Evolutionary conservation across 2,329 filamentous ascomycete species (phyloP), one percentile per base, ranked within the genome.

Genomic region (Fusarium beomiforme): DNA sequence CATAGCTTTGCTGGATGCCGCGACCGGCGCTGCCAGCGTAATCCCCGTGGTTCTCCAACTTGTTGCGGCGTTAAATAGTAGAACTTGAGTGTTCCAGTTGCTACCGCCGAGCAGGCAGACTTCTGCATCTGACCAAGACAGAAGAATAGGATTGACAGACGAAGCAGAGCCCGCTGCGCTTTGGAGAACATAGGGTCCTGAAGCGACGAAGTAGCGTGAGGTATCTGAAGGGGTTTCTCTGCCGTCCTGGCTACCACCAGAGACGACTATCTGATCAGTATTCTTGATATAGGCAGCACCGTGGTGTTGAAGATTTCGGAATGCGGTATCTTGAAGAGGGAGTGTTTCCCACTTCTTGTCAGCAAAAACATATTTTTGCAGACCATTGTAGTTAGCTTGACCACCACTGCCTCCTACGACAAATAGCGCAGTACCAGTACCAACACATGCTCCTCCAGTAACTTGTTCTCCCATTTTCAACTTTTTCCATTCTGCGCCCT

Each of bases 371-470:
- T 83, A 90, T 75, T 87, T 89, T 81, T 97, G 95, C 56, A 98
- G 80, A 14, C 95, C 95, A 13, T 88, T 83, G 78, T 96, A 97
- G 51, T 83, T 82, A 1, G 82, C 78, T 19, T 85, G 82, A 63
- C 78, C 79, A 29, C 79, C 84, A 43, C 85, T 87, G 51, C 95
- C 95, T 74, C 95, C 95, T 39, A 98, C 89, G 49, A 98, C 87
- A 78, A 92, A 97, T 33, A 98, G 85, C 29, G 87, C 92, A 8
- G 91, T 78, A 69, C 92, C 86, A 23, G 90, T 90, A 59, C 90
- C 90, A 24, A 97, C 92, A 81, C 95, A 98, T 10, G 89, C 89
- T 42, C 88, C 93, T 47, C 92, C 93, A 3, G 88, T 90, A 24
- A 97, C 92, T 21, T 90, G 84, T 67, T 91, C 86, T 51, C 93